Conservation (phyloP, 2,329 filamentous ascomycete species). For the Alternaria sp. region DNA sequence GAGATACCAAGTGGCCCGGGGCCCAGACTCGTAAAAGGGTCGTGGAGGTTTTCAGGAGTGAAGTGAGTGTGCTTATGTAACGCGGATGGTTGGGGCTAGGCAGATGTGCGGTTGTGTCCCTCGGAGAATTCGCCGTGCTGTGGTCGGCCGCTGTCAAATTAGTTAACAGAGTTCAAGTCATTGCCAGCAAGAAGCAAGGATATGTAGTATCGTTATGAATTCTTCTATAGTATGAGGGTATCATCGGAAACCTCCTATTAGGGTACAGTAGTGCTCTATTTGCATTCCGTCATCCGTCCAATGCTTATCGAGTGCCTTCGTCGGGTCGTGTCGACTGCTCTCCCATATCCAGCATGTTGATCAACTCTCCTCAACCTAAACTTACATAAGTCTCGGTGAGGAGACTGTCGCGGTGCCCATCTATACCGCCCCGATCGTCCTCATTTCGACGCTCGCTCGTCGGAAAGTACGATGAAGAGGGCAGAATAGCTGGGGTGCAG, state of each 20-base stretch:
- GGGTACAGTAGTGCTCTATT: conserved; percentile 14
- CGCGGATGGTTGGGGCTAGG: neutral
- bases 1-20: neutral
- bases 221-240: conserved; percentile 20
- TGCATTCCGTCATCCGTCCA: conserved; percentile 4
- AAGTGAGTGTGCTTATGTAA: neutral
- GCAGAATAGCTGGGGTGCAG: neutral
- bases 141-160: neutral
- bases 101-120: neutral
- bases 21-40: neutral
- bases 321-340: neutral
- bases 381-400: neutral
- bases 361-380: neutral
- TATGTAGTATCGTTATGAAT: conserved; percentile 13
- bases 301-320: conserved; percentile 4
- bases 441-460: neutral
- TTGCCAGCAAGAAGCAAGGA: neutral
- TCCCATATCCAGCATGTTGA: neutral
- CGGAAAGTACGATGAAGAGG: neutral
- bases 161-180: neutral
- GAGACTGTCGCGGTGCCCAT: neutral
- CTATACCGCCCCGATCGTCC: neutral
- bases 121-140: neutral
- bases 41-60: neutral
- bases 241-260: conserved; percentile 16